Conservation (phyloP, 768 basidiomycete genomes). For the Hygrophorus pudorinus region DNA sequence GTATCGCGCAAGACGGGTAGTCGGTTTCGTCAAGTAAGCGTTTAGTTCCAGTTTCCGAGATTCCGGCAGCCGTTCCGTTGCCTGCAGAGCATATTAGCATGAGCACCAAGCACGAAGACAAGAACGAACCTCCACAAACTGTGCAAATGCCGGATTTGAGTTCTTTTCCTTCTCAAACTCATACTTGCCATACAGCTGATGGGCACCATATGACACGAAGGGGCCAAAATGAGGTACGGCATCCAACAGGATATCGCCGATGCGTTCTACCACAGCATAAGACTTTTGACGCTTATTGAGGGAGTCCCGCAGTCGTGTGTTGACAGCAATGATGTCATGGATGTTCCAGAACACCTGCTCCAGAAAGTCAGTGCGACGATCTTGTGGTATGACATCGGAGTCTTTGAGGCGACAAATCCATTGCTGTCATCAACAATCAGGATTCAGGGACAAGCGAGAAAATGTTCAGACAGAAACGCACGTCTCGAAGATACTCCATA, state of each 20-base stretch:
- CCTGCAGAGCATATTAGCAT: slow-evolving; percentile 27
- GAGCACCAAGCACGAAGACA: slow-evolving; percentile 1
- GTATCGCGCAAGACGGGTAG: slow-evolving; percentile 94
- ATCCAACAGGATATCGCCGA: slow-evolving; percentile 88
- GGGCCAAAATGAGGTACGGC: slow-evolving; percentile 81
- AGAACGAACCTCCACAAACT: slow-evolving; percentile 82
- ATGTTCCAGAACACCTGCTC: slow-evolving; percentile 98
- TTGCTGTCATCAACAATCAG: slow-evolving; percentile 31
- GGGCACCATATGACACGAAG: slow-evolving; percentile 91
- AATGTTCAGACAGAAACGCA: slow-evolving; percentile 19
- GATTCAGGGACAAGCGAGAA: slow-evolving; percentile 2
- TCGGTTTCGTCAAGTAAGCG: slow-evolving; percentile 96
- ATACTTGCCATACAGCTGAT: slow-evolving; percentile 96
- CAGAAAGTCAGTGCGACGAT: slow-evolving; percentile 75
- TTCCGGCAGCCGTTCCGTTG: slow-evolving; percentile 86
- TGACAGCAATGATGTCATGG: slow-evolving; percentile 86
- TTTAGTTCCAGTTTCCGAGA: slow-evolving; percentile 96
- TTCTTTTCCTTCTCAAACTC: slow-evolving; percentile 99
- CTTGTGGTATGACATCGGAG: slow-evolving; percentile 62
- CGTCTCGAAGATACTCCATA: slow-evolving; percentile 95
- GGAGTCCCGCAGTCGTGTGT: slow-evolving; percentile 84
- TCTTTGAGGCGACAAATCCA: slow-evolving; percentile 87
- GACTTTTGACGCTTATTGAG: slow-evolving; percentile 93
- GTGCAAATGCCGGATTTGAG: slow-evolving; percentile 83
- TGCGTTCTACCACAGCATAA: slow-evolving; percentile 84